These are phyloP conservation scores for Isatis tinctoria DNA, from an alignment of 345 rosid species.

Conservation along the genomic window DNA sequence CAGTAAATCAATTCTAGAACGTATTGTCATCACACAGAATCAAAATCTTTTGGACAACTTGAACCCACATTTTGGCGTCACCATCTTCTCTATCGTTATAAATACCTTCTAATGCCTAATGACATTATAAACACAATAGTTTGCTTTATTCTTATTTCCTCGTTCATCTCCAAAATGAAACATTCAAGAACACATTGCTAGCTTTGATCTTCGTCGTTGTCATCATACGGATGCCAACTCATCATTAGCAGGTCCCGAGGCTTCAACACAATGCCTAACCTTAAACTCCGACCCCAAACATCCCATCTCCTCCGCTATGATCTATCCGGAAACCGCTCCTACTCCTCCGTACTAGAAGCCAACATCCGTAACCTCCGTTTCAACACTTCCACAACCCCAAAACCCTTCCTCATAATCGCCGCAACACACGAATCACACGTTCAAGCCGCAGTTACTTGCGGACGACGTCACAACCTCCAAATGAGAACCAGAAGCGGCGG, in stretches of 20 bases:
- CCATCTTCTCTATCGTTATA: constrained; percentile 8
- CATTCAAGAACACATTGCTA: background rate
- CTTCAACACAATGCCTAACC: constrained; percentile 42
- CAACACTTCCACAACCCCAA: constrained; percentile 47
- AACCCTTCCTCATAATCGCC: constrained; percentile 53
- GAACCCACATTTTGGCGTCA: constrained; percentile 21
- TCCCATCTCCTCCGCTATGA: constrained; percentile 31
- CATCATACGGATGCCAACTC: constrained; percentile 12
- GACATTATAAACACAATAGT: background rate
- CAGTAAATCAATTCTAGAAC: background rate
- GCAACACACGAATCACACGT: constrained; percentile 54
- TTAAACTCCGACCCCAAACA: constrained; percentile 27
- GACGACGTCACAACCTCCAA: constrained; percentile 34
- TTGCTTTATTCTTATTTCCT: background rate
- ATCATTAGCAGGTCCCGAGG: constrained; percentile 16
- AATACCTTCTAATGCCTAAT: background rate
- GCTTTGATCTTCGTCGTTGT: background rate
- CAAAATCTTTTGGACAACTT: background rate
- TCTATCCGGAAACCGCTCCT: constrained; percentile 42
- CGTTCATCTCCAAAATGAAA: constrained; percentile 20
- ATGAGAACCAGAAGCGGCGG: constrained; percentile 74
- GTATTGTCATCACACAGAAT: background rate
- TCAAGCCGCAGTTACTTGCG: constrained; percentile 56
- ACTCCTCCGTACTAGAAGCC: constrained; percentile 39
- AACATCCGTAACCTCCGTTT: constrained; percentile 48